Evolutionary conservation across 495 filamentous ascomycete species (phyloP).

Genomic region (Parathielavia hyrcaniae): DNA sequence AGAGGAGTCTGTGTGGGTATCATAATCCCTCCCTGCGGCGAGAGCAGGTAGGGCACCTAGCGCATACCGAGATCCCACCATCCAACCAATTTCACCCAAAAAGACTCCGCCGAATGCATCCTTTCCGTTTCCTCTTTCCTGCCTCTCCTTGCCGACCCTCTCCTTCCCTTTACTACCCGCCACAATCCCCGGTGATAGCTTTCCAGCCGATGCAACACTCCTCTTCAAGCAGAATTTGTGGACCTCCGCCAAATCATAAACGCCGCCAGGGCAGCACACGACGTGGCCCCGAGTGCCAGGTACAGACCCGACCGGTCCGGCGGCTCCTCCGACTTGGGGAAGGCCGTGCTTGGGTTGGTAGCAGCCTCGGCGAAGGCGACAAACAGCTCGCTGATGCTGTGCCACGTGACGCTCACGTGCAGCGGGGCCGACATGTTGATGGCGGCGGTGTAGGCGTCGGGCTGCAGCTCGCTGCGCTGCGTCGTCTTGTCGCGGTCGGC

Average conservation of each 20-base stretch:
- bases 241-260: constrained; percentile 62
- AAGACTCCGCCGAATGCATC: constrained; percentile 9
- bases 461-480: constrained; percentile 83
- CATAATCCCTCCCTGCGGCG: constrained; percentile 12
- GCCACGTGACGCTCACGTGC: constrained; percentile 92
- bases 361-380: constrained; percentile 81
- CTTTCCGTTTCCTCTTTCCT: too few relatives aligned
- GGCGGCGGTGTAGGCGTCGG: constrained; percentile 79
- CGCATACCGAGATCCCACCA: not conserved
- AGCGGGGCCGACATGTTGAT: constrained; percentile 79
- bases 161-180: not conserved
- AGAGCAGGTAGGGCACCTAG: not conserved
- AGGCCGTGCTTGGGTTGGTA: constrained; percentile 77
- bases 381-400: constrained; percentile 83
- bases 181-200: not conserved
- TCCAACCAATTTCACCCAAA: not conserved
- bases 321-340: constrained; percentile 80
- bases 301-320: constrained; percentile 78
- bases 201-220: not conserved
- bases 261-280: constrained; percentile 73
- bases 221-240: constrained; percentile 24
- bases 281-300: constrained; percentile 73
- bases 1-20: constrained; percentile 17
- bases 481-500: constrained; percentile 92
- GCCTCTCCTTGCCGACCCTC: not conserved